phyloP scores from a whole-genome alignment of 108 stramenopile genomes.

The Nitzschia sp. region DNA sequence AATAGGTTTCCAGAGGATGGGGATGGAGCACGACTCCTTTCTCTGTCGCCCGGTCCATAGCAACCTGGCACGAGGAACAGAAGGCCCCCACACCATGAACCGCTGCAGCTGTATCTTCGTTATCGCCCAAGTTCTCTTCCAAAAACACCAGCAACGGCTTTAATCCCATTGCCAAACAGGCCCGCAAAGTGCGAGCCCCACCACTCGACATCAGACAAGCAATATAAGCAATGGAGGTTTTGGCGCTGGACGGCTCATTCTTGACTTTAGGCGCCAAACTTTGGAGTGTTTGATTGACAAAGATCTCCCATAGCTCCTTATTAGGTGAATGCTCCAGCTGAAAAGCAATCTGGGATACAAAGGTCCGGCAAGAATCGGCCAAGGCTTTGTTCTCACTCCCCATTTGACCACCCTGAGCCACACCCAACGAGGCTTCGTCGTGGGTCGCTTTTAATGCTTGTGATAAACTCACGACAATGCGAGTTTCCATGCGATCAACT shows the following conservation, averaged over 20 bases:
- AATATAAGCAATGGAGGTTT: conserved; percentile 70
- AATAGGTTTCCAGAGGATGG: conserved; percentile 64
- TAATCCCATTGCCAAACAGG: conserved; percentile 49
- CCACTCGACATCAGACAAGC: conserved; percentile 73
- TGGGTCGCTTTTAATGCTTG: conserved; percentile 34
- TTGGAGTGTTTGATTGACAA: conserved; percentile 52
- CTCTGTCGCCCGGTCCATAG: conserved; percentile 39
- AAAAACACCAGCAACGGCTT: conserved; percentile 42
- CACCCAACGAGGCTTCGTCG: conserved; percentile 47
- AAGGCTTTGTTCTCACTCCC: conserved; percentile 44
- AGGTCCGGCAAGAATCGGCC: conserved; percentile 59
- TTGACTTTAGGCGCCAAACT: conserved; percentile 39
- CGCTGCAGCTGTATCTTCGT: conserved; percentile 58
- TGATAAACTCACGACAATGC: conserved; percentile 11
- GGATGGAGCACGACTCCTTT: conserved; percentile 64
- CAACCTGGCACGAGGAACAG: conserved; percentile 62
- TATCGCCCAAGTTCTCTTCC: conserved; percentile 28
- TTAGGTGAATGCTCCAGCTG: conserved; percentile 37
- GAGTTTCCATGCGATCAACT: conserved; percentile 16
- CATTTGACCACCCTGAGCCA: conserved; percentile 12
- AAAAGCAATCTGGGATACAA: conserved; percentile 60
- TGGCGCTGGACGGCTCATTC: conserved; percentile 56
- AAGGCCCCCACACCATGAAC: conserved; percentile 72
- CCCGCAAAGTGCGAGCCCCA: conserved; percentile 59
- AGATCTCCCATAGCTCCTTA: conserved; percentile 55